Evolutionary conservation across 495 filamentous ascomycete species (phyloP).

Genomic region (Daldinia caldariorum): DNA sequence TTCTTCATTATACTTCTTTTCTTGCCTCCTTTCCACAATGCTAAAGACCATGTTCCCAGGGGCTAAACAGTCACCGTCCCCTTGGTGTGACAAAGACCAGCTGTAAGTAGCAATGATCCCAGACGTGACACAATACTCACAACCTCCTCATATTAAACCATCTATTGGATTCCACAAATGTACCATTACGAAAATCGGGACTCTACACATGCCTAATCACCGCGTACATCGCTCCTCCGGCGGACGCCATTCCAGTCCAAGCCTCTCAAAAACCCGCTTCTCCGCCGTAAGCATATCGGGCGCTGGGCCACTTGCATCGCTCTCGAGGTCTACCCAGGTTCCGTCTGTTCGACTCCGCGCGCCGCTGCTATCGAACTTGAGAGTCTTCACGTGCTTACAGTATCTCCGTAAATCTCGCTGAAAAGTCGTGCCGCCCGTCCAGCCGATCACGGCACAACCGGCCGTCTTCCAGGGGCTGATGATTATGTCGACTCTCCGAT

Average conservation of each 20-base stretch:
- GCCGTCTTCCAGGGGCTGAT: conserved; percentile 86
- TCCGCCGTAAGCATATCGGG: conserved; percentile 76
- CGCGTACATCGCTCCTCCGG: conserved; percentile 82
- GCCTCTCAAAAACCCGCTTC: conserved; percentile 78
- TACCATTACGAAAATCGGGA: not conserved
- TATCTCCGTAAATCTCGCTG: conserved; percentile 85
- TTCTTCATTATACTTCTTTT: not conserved
- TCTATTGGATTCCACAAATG: not conserved
- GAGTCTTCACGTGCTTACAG: conserved; percentile 73
- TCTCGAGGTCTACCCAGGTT: conserved; percentile 69
- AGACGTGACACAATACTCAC: not conserved
- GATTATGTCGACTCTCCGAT: conserved; percentile 93
- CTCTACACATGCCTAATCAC: conserved; percentile 48
- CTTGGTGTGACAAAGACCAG: not conserved
- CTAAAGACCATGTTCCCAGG: too few species aligned
- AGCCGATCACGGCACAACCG: conserved; percentile 88
- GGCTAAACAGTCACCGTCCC: not conserved
- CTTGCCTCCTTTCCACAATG: too few species aligned
- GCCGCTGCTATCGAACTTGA: conserved; percentile 94
- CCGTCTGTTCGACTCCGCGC: conserved; percentile 74
- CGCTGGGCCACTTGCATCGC: conserved; percentile 54
- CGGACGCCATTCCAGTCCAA: conserved; percentile 77
- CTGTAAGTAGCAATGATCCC: not conserved
- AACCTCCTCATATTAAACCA: not conserved
- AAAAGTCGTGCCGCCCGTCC: conserved; percentile 90